Evolutionary conservation across 148 eudicot genomes (phyloP).

Genomic region (Nyssa sinensis): DNA sequence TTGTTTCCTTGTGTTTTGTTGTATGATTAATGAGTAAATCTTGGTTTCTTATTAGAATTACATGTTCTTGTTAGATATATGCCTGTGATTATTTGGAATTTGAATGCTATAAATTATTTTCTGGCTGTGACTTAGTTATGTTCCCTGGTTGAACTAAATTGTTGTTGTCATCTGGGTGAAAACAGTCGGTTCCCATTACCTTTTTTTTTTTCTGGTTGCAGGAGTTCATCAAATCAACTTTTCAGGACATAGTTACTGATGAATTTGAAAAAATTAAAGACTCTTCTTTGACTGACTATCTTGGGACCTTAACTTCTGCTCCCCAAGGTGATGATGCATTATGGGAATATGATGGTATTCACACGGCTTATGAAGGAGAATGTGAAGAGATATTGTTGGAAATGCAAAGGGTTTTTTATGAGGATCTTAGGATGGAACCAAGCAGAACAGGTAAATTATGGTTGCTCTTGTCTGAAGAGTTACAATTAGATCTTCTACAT

Average conservation of each 20-base stretch:
- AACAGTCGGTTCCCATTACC: background rate
- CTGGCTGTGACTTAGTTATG: slow-evolving; percentile 2
- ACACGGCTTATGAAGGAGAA: slow-evolving; percentile 66
- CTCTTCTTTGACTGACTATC: slow-evolving; percentile 25
- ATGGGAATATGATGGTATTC: slow-evolving; percentile 90
- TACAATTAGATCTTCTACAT: background rate
- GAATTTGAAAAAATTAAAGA: slow-evolving; percentile 64
- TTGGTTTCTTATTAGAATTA: too few species aligned
- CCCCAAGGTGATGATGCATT: slow-evolving; percentile 54
- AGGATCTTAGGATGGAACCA: slow-evolving; percentile 50
- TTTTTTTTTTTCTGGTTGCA: slow-evolving; percentile 31
- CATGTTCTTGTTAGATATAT: too few species aligned
- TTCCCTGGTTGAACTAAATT: background rate
- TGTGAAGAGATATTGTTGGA: slow-evolving; percentile 87
- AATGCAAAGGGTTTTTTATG: slow-evolving; percentile 93
- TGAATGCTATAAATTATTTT: too few species aligned
- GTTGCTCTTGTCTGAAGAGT: slow-evolving; percentile 1
- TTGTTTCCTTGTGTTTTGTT: background rate
- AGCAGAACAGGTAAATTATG: slow-evolving; percentile 37
- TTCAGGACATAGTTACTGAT: slow-evolving; percentile 74
- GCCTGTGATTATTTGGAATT: too few species aligned
- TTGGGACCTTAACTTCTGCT: slow-evolving; percentile 15
- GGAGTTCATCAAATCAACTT: slow-evolving; percentile 61
- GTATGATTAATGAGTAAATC: too few species aligned
- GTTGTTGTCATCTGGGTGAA: background rate